Base-by-base conservation (phyloP, 495 filamentous ascomycete genomes). In the Neurospora tetrasperma region DNA sequence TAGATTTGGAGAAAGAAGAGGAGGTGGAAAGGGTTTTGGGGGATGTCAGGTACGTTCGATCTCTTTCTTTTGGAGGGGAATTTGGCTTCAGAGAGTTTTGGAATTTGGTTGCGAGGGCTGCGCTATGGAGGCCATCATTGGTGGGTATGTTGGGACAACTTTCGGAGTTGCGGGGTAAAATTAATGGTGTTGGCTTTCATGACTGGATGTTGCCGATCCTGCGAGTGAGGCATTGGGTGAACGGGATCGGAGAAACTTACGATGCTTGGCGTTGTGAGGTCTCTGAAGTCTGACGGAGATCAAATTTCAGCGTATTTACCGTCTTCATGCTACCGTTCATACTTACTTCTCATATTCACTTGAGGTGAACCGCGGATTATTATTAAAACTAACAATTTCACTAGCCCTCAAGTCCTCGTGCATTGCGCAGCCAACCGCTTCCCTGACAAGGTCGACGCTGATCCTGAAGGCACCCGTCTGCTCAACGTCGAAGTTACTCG, bases 391-490 rank as follows among this genome's bases (percentile, higher is more conserved):
- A 18, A 66, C 54, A 18, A 3, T 12, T 18, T 66, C 54, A 62
- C 2, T 9, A 66, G 54, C 54, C 54, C 54, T 35, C 54, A 66
- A 66, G 54, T 66, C 54, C 54, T 66, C 3, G 14, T 66, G 7
- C 54, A 66, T 31, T 66, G 93, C 81, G 94, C 94, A 41, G 94
- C 94, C n/a, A 94, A 97, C 74, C 90, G 93, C 74, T 96, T 89
- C 76, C 94, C 94, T 3, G 94, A 98, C 76, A 89, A 90, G 76
- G 94, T 92, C 79, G 91, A 93, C 74, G 85, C 88, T 68, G 89
- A 97, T 76, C 94, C 94, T 31, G 88, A 90, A 48, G 90, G 90
- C 73, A 92, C 93, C 0, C 88, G 89, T 72, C 86, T 83, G 42
- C 82, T 97, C 74, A 98, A 98, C 78, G 88, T 95, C 38, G 86